Conservation (phyloP, 2,329 filamentous ascomycete species). For the Lachnellula arida region DNA sequence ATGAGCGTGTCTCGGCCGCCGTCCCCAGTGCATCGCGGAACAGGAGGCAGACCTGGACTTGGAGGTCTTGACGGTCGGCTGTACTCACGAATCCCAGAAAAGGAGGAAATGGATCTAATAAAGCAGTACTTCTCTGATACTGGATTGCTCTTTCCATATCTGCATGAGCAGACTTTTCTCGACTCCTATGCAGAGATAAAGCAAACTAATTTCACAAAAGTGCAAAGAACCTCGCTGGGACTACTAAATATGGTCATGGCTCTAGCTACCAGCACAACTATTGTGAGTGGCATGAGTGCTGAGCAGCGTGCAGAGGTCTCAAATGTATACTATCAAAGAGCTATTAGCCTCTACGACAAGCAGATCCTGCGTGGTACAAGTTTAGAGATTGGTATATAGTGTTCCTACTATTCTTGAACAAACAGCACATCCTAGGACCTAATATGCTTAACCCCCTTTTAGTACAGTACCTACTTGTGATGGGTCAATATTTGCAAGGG, state of each 20-base stretch:
- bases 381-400: slow-evolving; percentile 38
- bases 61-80: slow-evolving; percentile 24
- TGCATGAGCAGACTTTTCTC: slow-evolving; percentile 35
- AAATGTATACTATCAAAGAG: slow-evolving; percentile 42
- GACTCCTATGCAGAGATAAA: slow-evolving; percentile 33
- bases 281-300: slow-evolving; percentile 28
- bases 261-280: slow-evolving; percentile 38
- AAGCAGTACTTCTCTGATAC: slow-evolving; percentile 35
- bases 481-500: slow-evolving; percentile 49
- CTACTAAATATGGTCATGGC: slow-evolving; percentile 47
- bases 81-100: slow-evolving; percentile 32
- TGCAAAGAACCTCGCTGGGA: slow-evolving; percentile 46
- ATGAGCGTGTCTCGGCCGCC: slow-evolving; percentile 21
- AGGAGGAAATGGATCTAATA: slow-evolving; percentile 30
- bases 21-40: slow-evolving; percentile 12
- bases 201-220: slow-evolving; percentile 30
- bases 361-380: slow-evolving; percentile 39
- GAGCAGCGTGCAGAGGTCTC: slow-evolving; percentile 37
- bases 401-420: no score
- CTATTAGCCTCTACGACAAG: slow-evolving; percentile 39
- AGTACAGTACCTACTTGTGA: slow-evolving; percentile 47
- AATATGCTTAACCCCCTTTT: not conserved
- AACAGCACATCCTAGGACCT: not conserved
- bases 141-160: slow-evolving; percentile 37
- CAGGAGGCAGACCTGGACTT: slow-evolving; percentile 1